phyloP scores from a whole-genome alignment of 805 yeast genomes.

The Kodamaea neixiangensis region DNA sequence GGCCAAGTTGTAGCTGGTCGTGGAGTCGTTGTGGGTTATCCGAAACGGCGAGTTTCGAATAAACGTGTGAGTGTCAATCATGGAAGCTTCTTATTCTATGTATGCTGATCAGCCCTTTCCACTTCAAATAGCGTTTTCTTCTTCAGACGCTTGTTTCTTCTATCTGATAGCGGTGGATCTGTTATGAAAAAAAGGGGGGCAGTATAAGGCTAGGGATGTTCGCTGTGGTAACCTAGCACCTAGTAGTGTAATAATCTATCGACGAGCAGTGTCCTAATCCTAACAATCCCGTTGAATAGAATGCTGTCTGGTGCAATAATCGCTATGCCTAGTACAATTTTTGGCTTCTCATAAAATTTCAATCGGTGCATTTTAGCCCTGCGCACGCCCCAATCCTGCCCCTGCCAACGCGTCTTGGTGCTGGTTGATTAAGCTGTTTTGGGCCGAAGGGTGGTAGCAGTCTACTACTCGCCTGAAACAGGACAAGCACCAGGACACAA shows the following conservation, averaged over 20 bases:
- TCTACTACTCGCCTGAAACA: background rate
- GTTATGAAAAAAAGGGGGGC: too few relatives aligned
- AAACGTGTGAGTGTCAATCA: conserved; percentile 42
- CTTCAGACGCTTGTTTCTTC: too few relatives aligned
- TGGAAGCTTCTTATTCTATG: conserved; percentile 12
- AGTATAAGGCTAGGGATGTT: too few relatives aligned
- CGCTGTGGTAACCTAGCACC: too few relatives aligned
- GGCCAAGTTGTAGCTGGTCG: conserved; percentile 30
- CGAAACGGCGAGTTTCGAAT: conserved; percentile 40
- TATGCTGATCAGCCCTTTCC: background rate
- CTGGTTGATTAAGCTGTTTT: conserved; percentile 1
- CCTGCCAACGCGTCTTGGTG: conserved; percentile 2
- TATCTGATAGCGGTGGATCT: too few relatives aligned
- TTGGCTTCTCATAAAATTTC: background rate
- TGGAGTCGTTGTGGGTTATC: conserved; percentile 25
- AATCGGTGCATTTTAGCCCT: background rate
- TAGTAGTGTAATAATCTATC: too few relatives aligned
- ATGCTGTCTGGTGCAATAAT: too few relatives aligned
- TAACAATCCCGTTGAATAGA: too few relatives aligned
- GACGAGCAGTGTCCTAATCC: too few relatives aligned
- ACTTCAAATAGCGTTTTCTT: background rate
- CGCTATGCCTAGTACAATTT: background rate
- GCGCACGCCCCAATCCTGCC: background rate
- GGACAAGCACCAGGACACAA: background rate
- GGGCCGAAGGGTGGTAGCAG: background rate